Base-by-base conservation (phyloP, 768 basidiomycete genomes). In the Sarcomyxa edulis region DNA sequence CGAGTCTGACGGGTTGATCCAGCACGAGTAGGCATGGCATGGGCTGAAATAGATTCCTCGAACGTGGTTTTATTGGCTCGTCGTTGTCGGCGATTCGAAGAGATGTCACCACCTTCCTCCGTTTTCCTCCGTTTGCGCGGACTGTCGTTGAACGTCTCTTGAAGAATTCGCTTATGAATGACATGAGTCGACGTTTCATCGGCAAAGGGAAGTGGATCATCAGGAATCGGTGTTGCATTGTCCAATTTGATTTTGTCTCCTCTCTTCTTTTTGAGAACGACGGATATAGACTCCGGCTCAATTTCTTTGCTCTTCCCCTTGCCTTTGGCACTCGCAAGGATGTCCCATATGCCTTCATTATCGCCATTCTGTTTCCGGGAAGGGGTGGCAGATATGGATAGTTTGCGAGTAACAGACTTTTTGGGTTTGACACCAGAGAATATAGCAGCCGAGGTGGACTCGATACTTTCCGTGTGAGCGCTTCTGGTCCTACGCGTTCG, bases 401-500 rank as follows among this genome's bases (percentile, higher is more conserved):
- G 42, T 1, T 55, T 45, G 28, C 61, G 62, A 8, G 72, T 60
- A 43, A 60, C 57, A 41, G 73, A 74, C 33, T n/a, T n/a, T n/a
- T n/a, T n/a, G n/a, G n/a, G n/a, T n/a, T n/a, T n/a, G n/a, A n/a
- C n/a, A n/a, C n/a, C n/a, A n/a, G n/a, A n/a, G n/a, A n/a, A n/a
- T n/a, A n/a, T n/a, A n/a, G n/a, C n/a, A n/a, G n/a, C n/a, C n/a
- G n/a, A n/a, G n/a, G n/a, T n/a, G n/a, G n/a, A n/a, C n/a, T n/a
- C n/a, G n/a, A 71, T 64, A 27, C 69, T 74, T 50, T 74, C 80
- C 16, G 63, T 75, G 32, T 69, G 75, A 23, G 72, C 71, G 35
- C 76, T 67, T 21, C 81, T 74, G 15, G 84, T 87, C 26, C 69
- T 66, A n/a, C n/a, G n/a, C n/a, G n/a, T n/a, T 31, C 85, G 70